Conservation (phyloP, 2,329 filamentous ascomycete genomes). For the Cryphonectria parasitica region DNA sequence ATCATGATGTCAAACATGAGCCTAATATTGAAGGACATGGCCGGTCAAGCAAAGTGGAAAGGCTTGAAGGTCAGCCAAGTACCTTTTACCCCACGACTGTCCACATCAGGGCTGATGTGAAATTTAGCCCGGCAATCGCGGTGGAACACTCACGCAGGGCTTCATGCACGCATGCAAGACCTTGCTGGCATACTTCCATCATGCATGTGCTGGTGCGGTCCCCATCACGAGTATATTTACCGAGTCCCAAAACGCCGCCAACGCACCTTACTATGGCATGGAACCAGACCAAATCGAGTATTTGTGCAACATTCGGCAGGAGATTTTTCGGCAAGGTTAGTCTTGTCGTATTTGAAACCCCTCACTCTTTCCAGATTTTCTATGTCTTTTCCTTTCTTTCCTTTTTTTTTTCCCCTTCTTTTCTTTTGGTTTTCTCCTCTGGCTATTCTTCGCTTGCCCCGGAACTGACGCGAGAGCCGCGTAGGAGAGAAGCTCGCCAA, state of each 20-base stretch:
- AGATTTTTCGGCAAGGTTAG: not conserved
- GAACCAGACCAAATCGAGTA: not conserved
- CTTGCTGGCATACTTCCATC: not conserved
- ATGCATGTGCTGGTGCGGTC: not conserved
- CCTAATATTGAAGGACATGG: not conserved
- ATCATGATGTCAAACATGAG: conserved; percentile 5
- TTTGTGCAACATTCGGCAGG: not conserved
- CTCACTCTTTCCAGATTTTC: not conserved
- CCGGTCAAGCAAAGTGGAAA: not conserved
- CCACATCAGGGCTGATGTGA: not conserved
- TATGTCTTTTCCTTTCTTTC: too few species aligned
- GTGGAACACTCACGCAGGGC: not conserved
- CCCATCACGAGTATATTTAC: not conserved
- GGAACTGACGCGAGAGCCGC: not conserved
- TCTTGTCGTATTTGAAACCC: not conserved
- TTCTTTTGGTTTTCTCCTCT: not conserved
- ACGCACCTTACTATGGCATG: not conserved
- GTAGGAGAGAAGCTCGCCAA: not conserved
- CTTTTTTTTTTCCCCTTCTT: not conserved
- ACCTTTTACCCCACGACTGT: not conserved
- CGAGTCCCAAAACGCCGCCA: not conserved
- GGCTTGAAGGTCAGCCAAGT: not conserved
- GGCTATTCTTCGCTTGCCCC: not conserved
- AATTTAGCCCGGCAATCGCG: conserved; percentile 1
- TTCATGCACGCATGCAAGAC: conserved; percentile 4